A percentile compares a stretch with the other conserved stretches of the same genome.
These are phyloP conservation scores for Meyerozyma guilliermondii DNA, from an alignment of 1,139 yeast genomes.

Conservation along the genomic window DNA sequence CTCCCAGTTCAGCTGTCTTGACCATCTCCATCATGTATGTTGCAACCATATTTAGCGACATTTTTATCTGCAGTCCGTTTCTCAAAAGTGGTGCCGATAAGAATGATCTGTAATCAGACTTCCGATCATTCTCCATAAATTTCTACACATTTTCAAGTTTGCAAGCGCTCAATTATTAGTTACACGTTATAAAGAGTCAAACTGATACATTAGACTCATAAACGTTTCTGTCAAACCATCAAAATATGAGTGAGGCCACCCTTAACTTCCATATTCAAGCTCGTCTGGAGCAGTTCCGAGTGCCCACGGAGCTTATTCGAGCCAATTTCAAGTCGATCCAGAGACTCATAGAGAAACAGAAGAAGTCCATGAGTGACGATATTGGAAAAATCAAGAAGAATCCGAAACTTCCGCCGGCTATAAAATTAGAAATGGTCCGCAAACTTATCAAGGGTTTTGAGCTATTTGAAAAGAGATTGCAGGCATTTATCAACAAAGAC, in stretches of 20 bases:
- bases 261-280: slow-evolving; percentile 39
- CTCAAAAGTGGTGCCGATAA: not conserved
- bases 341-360: slow-evolving; percentile 52
- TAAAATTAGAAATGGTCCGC: slow-evolving; percentile 25
- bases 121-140: not conserved
- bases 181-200: too few relatives aligned
- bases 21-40: not conserved
- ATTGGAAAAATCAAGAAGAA: slow-evolving; percentile 27
- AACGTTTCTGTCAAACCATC: not conserved
- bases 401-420: slow-evolving; percentile 16
- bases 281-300: slow-evolving; percentile 49
- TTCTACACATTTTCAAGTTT: too few relatives aligned
- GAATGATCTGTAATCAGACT: not conserved
- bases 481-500: slow-evolving; percentile 39
- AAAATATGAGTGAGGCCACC: slow-evolving; percentile 34
- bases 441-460: slow-evolving; percentile 45
- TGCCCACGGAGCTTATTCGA: slow-evolving; percentile 56
- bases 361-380: slow-evolving; percentile 37
- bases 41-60: not conserved
- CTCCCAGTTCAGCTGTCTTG: too few relatives aligned
- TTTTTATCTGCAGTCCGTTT: not conserved
- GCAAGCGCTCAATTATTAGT: too few relatives aligned
- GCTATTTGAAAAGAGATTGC: slow-evolving; percentile 39
- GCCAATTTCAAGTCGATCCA: slow-evolving; percentile 56
- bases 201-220: too few relatives aligned